These are phyloP conservation scores for Areca catechu DNA, from an alignment of 176 grass and related monocot species.

Conservation along the genomic window DNA sequence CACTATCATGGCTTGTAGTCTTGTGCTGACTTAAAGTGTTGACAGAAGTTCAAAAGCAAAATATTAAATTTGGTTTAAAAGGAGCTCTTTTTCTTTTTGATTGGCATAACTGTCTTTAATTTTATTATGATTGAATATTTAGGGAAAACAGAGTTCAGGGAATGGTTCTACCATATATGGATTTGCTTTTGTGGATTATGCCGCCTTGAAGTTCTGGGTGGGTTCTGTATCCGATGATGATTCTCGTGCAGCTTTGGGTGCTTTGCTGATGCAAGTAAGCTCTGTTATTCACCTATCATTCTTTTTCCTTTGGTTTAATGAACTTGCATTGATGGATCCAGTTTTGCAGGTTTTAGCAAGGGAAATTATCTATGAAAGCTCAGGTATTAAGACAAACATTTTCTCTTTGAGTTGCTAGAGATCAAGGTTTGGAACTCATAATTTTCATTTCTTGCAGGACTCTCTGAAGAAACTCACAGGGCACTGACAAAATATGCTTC, in stretches of 20 bases:
- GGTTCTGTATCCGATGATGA: constrained; percentile 74
- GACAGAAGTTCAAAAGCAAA: too few species aligned
- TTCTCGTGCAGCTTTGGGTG: constrained; percentile 71
- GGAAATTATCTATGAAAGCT: constrained; percentile 83
- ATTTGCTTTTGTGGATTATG: constrained; percentile 93
- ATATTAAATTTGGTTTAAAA: too few species aligned
- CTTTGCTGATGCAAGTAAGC: constrained; percentile 84
- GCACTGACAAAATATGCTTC: constrained; percentile 76
- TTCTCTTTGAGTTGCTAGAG: constrained; percentile 8
- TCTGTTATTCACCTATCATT: constrained; percentile 7
- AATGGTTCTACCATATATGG: constrained; percentile 42
- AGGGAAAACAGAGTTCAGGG: constrained; percentile 17
- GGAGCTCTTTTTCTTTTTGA: background rate
- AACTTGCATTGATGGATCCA: constrained; percentile 16
- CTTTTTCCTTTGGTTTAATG: constrained; percentile 10
- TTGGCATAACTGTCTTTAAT: background rate
- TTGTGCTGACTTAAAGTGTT: too few species aligned
- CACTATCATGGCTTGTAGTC: too few species aligned
- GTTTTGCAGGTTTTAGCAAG: constrained; percentile 73
- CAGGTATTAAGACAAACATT: constrained; percentile 44
- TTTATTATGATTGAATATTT: background rate
- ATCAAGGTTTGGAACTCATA: background rate
- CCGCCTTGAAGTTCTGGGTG: constrained; percentile 80
- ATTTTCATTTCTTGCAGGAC: constrained; percentile 40
- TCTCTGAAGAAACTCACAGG: constrained; percentile 68